Percentiles rank a stretch among this genome's conserved stretches.
Evolutionary conservation across 768 basidiomycete species (phyloP).

Genomic region (Kwoniella pini): DNA sequence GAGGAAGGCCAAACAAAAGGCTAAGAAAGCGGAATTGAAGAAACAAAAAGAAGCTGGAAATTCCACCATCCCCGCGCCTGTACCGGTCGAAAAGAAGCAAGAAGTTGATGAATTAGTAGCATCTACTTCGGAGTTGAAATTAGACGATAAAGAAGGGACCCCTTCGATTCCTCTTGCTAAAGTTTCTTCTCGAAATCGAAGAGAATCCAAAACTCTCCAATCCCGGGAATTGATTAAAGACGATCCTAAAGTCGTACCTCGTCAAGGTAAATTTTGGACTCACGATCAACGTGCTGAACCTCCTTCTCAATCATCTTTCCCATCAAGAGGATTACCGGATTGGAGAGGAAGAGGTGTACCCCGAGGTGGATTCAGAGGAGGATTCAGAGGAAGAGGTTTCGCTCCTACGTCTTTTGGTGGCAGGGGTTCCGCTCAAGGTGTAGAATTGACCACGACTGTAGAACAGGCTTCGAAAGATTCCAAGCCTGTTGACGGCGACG

Average conservation of each 20-base stretch:
- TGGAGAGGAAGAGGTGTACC: slow-evolving; percentile 61
- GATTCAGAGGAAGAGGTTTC: slow-evolving; percentile 27
- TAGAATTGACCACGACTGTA: slow-evolving; percentile 2
- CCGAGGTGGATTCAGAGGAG: slow-evolving; percentile 55
- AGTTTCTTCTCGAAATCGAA: slow-evolving; percentile 1
- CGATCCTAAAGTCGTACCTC: slow-evolving; percentile 87
- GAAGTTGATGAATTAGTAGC: neutral
- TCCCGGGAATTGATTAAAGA: slow-evolving; percentile 55
- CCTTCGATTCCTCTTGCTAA: slow-evolving; percentile 5
- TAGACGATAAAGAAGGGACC: slow-evolving; percentile 3
- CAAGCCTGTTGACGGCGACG: slow-evolving; percentile 7
- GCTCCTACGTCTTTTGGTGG: too few relatives aligned
- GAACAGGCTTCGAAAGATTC: neutral
- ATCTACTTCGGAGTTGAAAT: slow-evolving; percentile 6
- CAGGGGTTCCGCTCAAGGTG: neutral
- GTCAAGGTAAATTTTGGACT: slow-evolving; percentile 89
- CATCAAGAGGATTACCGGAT: slow-evolving; percentile 24
- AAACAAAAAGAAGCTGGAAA: slow-evolving; percentile 10
- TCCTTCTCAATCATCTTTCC: neutral
- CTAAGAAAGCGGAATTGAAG: slow-evolving; percentile 24
- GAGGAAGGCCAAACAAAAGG: slow-evolving; percentile 37
- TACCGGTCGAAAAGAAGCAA: slow-evolving; percentile 4
- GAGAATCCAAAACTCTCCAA: neutral
- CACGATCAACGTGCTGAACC: slow-evolving; percentile 72
- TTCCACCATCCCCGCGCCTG: neutral